Conservation (phyloP, 306 rosid species). For the Fragaria ananassa region DNA sequence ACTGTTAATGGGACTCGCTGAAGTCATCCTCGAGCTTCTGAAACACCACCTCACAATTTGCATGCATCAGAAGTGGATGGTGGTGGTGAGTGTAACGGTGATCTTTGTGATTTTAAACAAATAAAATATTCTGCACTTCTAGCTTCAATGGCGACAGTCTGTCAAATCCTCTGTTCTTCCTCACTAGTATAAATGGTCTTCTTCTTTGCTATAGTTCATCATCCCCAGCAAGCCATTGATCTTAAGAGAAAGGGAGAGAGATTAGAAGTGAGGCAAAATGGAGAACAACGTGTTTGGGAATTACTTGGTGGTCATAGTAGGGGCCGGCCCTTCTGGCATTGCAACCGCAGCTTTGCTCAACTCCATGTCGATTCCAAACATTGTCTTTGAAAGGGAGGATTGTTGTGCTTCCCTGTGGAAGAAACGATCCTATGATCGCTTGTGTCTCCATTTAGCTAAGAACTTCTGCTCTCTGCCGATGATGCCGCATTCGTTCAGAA, state of each 20-base stretch:
- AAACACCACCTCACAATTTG: background rate
- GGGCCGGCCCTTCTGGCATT: slow-evolving; percentile 54
- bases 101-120: background rate
- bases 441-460: slow-evolving; percentile 42
- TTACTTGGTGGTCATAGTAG: slow-evolving; percentile 27
- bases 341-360: slow-evolving; percentile 39
- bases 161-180: background rate
- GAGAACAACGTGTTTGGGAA: background rate
- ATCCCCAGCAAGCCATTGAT: background rate
- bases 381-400: slow-evolving; percentile 46
- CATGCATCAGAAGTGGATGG: background rate
- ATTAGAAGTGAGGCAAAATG: background rate
- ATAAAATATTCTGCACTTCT: background rate
- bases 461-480: slow-evolving; percentile 36
- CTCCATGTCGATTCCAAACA: slow-evolving; percentile 26
- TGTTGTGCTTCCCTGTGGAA: slow-evolving; percentile 52
- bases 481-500: slow-evolving; percentile 21
- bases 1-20: background rate
- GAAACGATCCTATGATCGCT: slow-evolving; percentile 42
- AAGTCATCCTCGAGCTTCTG: background rate
- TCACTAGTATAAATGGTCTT: background rate
- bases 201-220: background rate
- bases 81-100: background rate
- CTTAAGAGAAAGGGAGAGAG: background rate
- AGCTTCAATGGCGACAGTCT: background rate